Evolutionary conservation across 768 basidiomycete genomes (phyloP), one percentile per base, ranked within the genome.

Genomic region (Calocera cornea): DNA sequence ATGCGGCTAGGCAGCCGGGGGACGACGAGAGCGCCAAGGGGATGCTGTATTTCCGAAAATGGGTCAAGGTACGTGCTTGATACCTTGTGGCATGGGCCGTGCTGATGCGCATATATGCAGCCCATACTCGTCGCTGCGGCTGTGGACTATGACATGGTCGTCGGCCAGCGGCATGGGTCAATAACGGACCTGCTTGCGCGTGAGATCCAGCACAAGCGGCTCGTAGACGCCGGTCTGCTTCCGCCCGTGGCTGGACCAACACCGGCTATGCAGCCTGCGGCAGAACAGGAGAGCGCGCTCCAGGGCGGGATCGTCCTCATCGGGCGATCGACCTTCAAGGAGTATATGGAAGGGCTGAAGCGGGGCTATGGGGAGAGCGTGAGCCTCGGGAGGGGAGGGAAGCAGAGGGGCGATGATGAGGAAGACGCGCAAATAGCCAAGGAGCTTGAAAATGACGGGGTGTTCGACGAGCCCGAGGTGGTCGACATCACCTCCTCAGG

Each of bases 91-190:
- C 5, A 10, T 41, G 12, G 41, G 60, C 36, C 17, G 31, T 24
- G 34, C 41, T 40, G 14, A 50, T 38, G 2, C 19, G 24, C 44
- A 7, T 7, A 41, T 0, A 0, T 19, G 16, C 73, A 99, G 97
- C 97, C 97, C 10, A 84, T 95, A 67, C 81, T 99, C 3, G 90
- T 95, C 38, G 94, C 95, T 3, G 93, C 94, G 1, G 97, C 93
- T 0, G 80, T 97, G 38, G 97, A 99, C 81, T 99, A 90, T 76
- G 86, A 89, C 40, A 83, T 94, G 76, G 78, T 92, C 60, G 80
- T 83, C 16, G 90, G 92, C 27, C 89, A 89, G 73, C 82, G 87
- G 68, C 87, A 91, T 70, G 95, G 97, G 2, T 93, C 95, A 70
- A 81, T 97, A 49, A 84, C 88, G n/a, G 81, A 83, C 27, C 84